Evolutionary conservation across 805 yeast genomes (phyloP).

Genomic region (Wickerhamomyces rabaulensis): DNA sequence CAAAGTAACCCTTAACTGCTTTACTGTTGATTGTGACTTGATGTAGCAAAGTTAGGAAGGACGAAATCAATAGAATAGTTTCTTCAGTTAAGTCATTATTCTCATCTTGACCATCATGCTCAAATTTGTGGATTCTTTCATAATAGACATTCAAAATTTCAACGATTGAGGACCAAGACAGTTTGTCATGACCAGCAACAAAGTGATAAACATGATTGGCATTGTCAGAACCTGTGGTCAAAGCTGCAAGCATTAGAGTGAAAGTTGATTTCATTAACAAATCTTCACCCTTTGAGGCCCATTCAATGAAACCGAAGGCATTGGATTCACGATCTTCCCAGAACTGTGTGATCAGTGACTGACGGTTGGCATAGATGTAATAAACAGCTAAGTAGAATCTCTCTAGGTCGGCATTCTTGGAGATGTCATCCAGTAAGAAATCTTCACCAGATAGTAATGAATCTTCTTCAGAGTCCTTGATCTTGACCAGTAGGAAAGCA

Average conservation of each 20-base stretch:
- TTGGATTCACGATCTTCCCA: constrained; percentile 68
- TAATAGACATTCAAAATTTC: constrained; percentile 51
- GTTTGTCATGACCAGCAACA: constrained; percentile 30
- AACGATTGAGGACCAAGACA: constrained; percentile 53
- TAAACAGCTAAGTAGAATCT: constrained; percentile 75
- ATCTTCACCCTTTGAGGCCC: constrained; percentile 83
- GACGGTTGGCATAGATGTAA: constrained; percentile 60
- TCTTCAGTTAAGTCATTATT: constrained; percentile 65
- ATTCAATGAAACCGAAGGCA: constrained; percentile 73
- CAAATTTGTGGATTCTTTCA: constrained; percentile 33
- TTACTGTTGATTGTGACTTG: constrained; percentile 42
- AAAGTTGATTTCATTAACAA: constrained; percentile 80
- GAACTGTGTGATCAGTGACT: constrained; percentile 49
- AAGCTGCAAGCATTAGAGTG: constrained; percentile 70
- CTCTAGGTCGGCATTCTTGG: constrained; percentile 80
- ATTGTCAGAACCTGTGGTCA: constrained; percentile 55
- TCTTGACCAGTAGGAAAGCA: constrained; percentile 59
- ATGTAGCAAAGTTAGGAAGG: constrained; percentile 63
- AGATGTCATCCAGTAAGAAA: constrained; percentile 53
- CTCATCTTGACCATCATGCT: constrained; percentile 35
- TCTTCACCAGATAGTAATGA: constrained; percentile 53
- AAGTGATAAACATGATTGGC: constrained; percentile 49
- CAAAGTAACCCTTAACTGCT: constrained; percentile 26
- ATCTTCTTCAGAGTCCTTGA: constrained; percentile 74
- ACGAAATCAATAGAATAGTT: constrained; percentile 66